phyloP scores from a whole-genome alignment of 495 filamentous ascomycete genomes.

The Tuber melanosporum region DNA sequence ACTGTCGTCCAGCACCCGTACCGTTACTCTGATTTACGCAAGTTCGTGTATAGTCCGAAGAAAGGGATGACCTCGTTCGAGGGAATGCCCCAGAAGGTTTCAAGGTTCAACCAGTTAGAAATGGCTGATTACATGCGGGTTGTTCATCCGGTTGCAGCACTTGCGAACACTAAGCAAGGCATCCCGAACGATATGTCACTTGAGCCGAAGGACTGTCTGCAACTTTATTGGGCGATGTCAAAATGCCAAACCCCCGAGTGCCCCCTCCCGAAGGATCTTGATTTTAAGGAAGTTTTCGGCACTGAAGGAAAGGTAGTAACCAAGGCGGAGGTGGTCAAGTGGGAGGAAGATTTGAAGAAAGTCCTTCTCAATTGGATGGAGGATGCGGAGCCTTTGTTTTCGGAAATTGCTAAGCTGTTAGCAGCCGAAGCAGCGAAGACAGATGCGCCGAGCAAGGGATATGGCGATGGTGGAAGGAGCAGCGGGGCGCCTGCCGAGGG shows the following conservation, averaged over 20 bases:
- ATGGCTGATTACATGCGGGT: slow-evolving; percentile 23
- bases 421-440: not conserved
- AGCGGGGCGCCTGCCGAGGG: slow-evolving; percentile 7
- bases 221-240: slow-evolving; percentile 56
- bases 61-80: slow-evolving; percentile 11
- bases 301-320: slow-evolving; percentile 45
- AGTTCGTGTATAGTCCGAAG: slow-evolving; percentile 57
- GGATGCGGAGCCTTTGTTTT: slow-evolving; percentile 55
- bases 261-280: slow-evolving; percentile 47
- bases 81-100: slow-evolving; percentile 21
- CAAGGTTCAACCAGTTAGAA: slow-evolving; percentile 23
- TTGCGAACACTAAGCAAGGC: slow-evolving; percentile 54
- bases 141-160: slow-evolving; percentile 59
- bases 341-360: slow-evolving; percentile 57
- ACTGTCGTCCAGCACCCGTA: slow-evolving; percentile 59
- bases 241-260: slow-evolving; percentile 49
- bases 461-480: not conserved
- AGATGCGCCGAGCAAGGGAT: not conserved
- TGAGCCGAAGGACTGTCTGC: slow-evolving; percentile 63
- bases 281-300: slow-evolving; percentile 46
- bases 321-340: slow-evolving; percentile 59
- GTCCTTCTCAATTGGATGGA: slow-evolving; percentile 57
- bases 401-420: slow-evolving; percentile 47
- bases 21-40: slow-evolving; percentile 67
- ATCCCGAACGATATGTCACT: slow-evolving; percentile 60